Evolutionary conservation across 2,329 filamentous ascomycete species (phyloP).

Genomic region (Davidsoniella eucalypti): DNA sequence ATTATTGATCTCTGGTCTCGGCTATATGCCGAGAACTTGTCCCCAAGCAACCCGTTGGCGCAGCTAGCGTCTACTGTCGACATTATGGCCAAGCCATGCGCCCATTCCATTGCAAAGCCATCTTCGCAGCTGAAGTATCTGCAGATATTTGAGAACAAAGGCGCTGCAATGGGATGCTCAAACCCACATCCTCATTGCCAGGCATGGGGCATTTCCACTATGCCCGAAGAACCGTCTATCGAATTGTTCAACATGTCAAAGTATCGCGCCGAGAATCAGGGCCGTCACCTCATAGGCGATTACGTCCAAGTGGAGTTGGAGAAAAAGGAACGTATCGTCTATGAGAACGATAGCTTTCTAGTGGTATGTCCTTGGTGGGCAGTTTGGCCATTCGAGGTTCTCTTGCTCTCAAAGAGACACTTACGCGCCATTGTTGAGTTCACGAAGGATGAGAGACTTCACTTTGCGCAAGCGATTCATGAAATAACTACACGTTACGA

Average conservation of each 20-base stretch:
- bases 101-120: slow-evolving; percentile 21
- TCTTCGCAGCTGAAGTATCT: slow-evolving; percentile 48
- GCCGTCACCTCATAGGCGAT: slow-evolving; percentile 65
- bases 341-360: slow-evolving; percentile 70
- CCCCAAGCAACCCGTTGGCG: slow-evolving; percentile 49
- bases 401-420: slow-evolving; percentile 73
- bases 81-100: slow-evolving; percentile 24
- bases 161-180: slow-evolving; percentile 92
- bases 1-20: slow-evolving; percentile 83
- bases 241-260: slow-evolving; percentile 65
- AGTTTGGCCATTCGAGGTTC: slow-evolving; percentile 89
- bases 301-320: slow-evolving; percentile 70
- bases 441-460: slow-evolving; percentile 47
- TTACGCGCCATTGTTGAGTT: slow-evolving; percentile 76
- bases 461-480: slow-evolving; percentile 69
- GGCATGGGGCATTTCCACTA: slow-evolving; percentile 80
- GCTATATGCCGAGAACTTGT: slow-evolving; percentile 70
- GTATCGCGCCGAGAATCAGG: slow-evolving; percentile 57
- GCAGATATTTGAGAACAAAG: slow-evolving; percentile 99
- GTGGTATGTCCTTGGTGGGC: slow-evolving; percentile 97
- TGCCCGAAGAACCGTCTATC: slow-evolving; percentile 75
- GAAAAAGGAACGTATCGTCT: slow-evolving; percentile 70
- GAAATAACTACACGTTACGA: slow-evolving; percentile 87
- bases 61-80: slow-evolving; percentile 23
- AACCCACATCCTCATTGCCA: slow-evolving; percentile 97